phyloP scores from a whole-genome alignment of 768 basidiomycete genomes.

The Phlebiopsis flavidoalba region DNA sequence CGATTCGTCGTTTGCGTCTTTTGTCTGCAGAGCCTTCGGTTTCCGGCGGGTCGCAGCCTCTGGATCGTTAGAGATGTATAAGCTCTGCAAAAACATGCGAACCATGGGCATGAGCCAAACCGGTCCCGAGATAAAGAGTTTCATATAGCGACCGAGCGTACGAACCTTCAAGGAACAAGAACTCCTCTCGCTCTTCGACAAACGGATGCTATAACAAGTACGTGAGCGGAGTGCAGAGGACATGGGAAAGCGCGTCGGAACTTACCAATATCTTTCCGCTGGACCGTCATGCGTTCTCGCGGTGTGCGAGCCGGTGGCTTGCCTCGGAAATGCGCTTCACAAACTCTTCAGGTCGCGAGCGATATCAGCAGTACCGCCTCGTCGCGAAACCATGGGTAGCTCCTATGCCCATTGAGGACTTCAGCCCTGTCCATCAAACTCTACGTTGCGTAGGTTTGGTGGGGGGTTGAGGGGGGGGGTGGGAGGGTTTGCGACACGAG shows the following conservation, averaged over 20 bases:
- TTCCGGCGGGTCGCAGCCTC: slow-evolving; percentile 42
- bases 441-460: too few species aligned
- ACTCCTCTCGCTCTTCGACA: slow-evolving; percentile 69
- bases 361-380: slow-evolving; percentile 80
- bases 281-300: slow-evolving; percentile 73
- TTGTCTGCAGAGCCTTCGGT: slow-evolving; percentile 27
- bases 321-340: slow-evolving; percentile 71
- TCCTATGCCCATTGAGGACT: slow-evolving; percentile 41
- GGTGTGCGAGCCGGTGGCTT: slow-evolving; percentile 61
- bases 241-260: too few species aligned
- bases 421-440: not conserved
- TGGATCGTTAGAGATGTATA: slow-evolving; percentile 44
- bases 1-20: not conserved
- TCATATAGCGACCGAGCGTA: not conserved
- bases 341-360: slow-evolving; percentile 85
- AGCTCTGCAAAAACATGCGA: slow-evolving; percentile 39
- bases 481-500: too few species aligned
- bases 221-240: not conserved
- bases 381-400: slow-evolving; percentile 64
- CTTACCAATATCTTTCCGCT: slow-evolving; percentile 76
- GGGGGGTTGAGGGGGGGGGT: too few species aligned
- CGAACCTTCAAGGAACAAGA: slow-evolving; percentile 72
- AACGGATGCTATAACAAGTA: slow-evolving; percentile 42
- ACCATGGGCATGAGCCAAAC: not conserved
- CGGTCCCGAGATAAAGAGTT: not conserved